Evolutionary conservation across 768 basidiomycete species (phyloP).

Genomic region (Dendrothele bispora): DNA sequence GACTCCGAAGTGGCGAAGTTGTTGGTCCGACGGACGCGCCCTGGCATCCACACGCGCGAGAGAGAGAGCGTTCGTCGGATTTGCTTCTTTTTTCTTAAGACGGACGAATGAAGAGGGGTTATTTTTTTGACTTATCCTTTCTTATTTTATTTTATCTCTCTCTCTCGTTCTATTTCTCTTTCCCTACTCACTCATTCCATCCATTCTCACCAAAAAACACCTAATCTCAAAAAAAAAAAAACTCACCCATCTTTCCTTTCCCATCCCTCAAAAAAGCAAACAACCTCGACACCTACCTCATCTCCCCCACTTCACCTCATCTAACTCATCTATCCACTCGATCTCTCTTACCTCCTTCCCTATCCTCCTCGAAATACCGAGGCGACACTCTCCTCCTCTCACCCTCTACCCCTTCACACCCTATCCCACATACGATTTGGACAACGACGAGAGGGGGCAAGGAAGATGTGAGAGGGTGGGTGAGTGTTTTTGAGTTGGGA

Average conservation of each 20-base stretch:
- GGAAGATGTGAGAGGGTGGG: constrained; percentile 37
- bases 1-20: no score
- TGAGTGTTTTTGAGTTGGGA: constrained; percentile 42
- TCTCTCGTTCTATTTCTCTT: no score
- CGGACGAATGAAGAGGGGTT: no score
- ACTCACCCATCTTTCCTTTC: no score
- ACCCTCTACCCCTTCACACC: constrained; percentile 34
- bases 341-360: constrained; percentile 21
- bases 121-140: no score
- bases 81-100: not conserved
- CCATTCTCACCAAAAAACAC: no score
- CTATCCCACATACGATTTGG: constrained; percentile 40
- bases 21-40: no score
- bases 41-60: no score
- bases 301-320: constrained; percentile 22
- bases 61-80: not conserved
- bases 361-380: constrained; percentile 31
- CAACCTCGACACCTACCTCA: constrained; percentile 43
- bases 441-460: constrained; percentile 48
- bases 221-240: no score
- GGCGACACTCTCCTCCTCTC: constrained; percentile 48
- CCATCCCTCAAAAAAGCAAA: constrained; percentile 33
- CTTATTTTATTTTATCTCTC: no score
- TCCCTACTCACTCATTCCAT: no score
- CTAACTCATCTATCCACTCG: constrained; percentile 21